Evolutionary conservation across 2,329 filamentous ascomycete species (phyloP), one percentile per base, ranked within the genome.

Genomic region (Hypomyces rosellus): DNA sequence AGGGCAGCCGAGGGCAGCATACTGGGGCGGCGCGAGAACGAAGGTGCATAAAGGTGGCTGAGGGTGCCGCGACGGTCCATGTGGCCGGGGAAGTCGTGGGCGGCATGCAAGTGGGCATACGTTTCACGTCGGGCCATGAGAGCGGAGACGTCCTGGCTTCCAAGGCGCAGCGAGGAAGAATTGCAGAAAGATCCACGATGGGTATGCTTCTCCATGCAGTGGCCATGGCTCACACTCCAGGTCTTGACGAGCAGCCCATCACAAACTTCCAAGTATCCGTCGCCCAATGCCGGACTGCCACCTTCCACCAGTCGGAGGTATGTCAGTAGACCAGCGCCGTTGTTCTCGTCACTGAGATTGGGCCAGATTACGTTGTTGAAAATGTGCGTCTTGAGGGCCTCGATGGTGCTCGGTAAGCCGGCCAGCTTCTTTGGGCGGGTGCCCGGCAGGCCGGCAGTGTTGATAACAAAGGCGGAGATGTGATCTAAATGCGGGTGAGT

Each of bases 341-440:
- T 90, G 65, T 96, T 93, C 69, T 99, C 93, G 62, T 99, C 92
- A 0, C 89, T 95, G 37, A 99, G 72, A 59, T 99, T 99, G 0
- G 93, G 93, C 93, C 93, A 99, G 48, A 97, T 95, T 51, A 96
- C 74, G 62, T 96, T 95, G 69, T 99, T 99, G 74, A 99, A 99
- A 53, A 99, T 89, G 68, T 99, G 91, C 1, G 77, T 83, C 66
- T 96, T 97, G 68, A 99, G 85, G 0, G 92, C 91, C 42, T 89
- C 79, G 46, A 99, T 91, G n/a, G 92, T 95, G 25, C 83, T 85
- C 0, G 91, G 89, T 4, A 97, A 73, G 0, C 88, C 92, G 1
- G 92, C 90, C 13, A 99, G 74, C 20, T 86, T 82, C 69, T 97
- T 99, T 0, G 90, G 89, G 25, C 85, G 82, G 2, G 86, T 81